phyloP scores from a whole-genome alignment of 23 red algal species.

The Gracilaria gracilis region DNA sequence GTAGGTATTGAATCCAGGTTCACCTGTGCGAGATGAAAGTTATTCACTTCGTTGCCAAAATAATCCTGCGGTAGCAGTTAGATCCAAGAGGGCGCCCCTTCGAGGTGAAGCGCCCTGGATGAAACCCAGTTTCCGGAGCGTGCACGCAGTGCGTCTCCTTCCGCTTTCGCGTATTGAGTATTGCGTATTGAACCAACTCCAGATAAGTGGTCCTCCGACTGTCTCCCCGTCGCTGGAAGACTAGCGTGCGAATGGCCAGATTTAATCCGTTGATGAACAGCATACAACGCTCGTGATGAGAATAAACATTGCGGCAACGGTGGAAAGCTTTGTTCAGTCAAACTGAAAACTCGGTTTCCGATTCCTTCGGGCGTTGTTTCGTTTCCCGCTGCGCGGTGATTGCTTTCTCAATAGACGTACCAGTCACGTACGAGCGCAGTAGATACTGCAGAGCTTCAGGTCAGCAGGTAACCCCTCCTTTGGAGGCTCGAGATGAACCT shows the following conservation, averaged over 20 bases:
- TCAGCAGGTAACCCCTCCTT: background rate
- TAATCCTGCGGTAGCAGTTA: too few species aligned
- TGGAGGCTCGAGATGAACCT: too few species aligned
- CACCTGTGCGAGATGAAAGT: background rate
- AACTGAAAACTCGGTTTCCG: slow-evolving; percentile 14
- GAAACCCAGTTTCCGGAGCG: background rate
- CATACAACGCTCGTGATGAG: background rate
- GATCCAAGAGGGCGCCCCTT: background rate
- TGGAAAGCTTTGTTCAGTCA: slow-evolving; percentile 13
- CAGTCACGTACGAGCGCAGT: slow-evolving; percentile 4
- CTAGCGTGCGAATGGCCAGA: slow-evolving; percentile 15
- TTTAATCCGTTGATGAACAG: slow-evolving; percentile 21
- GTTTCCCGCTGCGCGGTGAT: slow-evolving; percentile 7
- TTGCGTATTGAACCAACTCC: background rate
- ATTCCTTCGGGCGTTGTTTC: slow-evolving; percentile 12
- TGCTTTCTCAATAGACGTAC: background rate
- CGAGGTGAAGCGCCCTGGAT: background rate
- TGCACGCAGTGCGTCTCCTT: background rate
- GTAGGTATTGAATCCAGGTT: background rate
- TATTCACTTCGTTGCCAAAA: background rate
- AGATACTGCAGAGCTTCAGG: slow-evolving; percentile 27
- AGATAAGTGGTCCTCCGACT: background rate
- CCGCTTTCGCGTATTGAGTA: background rate
- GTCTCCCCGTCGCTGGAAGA: background rate
- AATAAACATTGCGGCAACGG: slow-evolving; percentile 3